Percentiles rank a stretch among this genome's conserved stretches.
Conservation (phyloP, 208 protist species). For the Wallacemonas rigidus region DNA sequence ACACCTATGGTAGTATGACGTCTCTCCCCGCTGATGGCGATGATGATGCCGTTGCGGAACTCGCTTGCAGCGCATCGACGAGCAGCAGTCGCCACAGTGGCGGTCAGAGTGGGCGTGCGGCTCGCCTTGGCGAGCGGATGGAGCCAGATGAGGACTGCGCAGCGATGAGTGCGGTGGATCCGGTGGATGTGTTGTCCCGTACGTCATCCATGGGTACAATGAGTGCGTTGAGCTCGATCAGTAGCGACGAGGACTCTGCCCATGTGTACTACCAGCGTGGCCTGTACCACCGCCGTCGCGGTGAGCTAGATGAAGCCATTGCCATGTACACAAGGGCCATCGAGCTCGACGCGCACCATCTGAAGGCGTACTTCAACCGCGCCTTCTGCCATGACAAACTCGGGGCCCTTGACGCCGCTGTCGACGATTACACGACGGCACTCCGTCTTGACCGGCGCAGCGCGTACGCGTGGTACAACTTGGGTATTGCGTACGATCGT, state of each 20-base stretch:
- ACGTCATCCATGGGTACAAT: conserved; percentile 12
- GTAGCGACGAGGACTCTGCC: conserved; percentile 19
- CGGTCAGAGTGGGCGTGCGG: no score
- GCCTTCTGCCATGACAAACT: conserved; percentile 82
- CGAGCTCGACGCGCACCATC: conserved; percentile 66
- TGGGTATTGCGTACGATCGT: conserved; percentile 85
- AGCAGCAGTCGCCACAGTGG: not conserved
- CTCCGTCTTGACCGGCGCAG: conserved; percentile 72
- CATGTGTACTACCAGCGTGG: conserved; percentile 78
- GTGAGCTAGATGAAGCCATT: conserved; percentile 74
- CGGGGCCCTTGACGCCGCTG: conserved; percentile 56
- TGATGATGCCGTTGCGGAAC: not conserved
- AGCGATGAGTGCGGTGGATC: conserved; percentile 4
- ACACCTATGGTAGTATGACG: not conserved
- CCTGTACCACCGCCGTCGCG: conserved; percentile 54
- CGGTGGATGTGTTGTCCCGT: not conserved
- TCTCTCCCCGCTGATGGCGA: not conserved
- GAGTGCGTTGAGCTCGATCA: conserved; percentile 1
- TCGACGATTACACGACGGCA: conserved; percentile 78
- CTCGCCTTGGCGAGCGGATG: not conserved
- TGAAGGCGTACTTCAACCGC: conserved; percentile 91
- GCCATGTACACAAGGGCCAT: conserved; percentile 85
- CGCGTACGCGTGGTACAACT: conserved; percentile 90
- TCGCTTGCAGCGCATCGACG: conserved; percentile 1
- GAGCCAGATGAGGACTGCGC: conserved; percentile 1